phyloP scores from a whole-genome alignment of 768 basidiomycete species.

The Auriscalpium microsporum region DNA sequence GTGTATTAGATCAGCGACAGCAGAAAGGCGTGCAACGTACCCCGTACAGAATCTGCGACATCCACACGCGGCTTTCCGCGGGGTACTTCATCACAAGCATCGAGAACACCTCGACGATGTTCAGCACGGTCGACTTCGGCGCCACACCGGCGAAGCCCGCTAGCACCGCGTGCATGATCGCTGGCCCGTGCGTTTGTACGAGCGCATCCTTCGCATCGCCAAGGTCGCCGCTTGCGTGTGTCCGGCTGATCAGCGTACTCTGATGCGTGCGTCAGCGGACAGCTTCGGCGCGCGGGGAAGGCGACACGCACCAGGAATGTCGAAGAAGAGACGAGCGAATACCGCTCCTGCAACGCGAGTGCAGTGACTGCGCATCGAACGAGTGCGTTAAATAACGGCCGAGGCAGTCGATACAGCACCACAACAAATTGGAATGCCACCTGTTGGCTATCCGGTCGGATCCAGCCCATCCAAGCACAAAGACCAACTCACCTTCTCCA shows the following conservation, averaged over 20 bases:
- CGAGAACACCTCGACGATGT: conserved; percentile 76
- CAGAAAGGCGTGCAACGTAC: conserved; percentile 27
- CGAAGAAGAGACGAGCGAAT: conserved; percentile 74
- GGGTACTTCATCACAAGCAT: conserved; percentile 53
- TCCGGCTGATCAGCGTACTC: conserved; percentile 60
- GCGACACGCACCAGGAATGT: conserved; percentile 57
- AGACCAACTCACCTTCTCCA: conserved; percentile 53
- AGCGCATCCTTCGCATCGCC: conserved; percentile 44
- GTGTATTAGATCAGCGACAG: neutral
- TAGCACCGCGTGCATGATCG: conserved; percentile 66
- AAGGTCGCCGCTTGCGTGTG: conserved; percentile 55
- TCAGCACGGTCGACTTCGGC: conserved; percentile 74
- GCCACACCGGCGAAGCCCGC: conserved; percentile 78
- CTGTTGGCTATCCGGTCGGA: conserved; percentile 11
- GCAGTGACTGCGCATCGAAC: conserved; percentile 63
- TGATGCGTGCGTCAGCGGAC: conserved; percentile 20
- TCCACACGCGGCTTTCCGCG: conserved; percentile 55
- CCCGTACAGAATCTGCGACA: conserved; percentile 59
- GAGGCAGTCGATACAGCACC: conserved; percentile 54
- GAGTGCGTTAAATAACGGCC: conserved; percentile 54
- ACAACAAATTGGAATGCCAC: conserved; percentile 52
- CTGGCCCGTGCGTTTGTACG: conserved; percentile 46
- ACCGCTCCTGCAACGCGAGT: conserved; percentile 71
- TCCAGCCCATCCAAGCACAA: neutral
- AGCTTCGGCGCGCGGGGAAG: neutral